Evolutionary conservation across 129 eudicot genomes (phyloP).

Genomic region (Centella asiatica): DNA sequence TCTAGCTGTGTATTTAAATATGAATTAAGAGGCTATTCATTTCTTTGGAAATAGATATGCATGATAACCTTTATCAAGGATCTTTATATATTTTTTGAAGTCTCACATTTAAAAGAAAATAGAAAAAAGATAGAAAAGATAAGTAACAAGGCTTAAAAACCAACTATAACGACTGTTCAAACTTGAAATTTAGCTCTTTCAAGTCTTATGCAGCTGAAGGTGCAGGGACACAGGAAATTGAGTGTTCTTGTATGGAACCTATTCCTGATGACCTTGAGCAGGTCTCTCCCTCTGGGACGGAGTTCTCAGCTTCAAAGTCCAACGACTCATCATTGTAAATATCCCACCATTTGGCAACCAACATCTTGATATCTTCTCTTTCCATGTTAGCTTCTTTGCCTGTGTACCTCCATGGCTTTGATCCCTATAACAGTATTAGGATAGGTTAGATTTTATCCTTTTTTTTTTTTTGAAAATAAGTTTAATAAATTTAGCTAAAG

Average conservation of each 20-base stretch:
- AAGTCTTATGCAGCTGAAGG: conserved; percentile 26
- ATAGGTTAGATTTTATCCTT: not conserved
- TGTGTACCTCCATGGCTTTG: conserved; percentile 32
- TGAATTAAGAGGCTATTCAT: not conserved
- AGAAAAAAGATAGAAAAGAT: not conserved
- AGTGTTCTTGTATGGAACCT: conserved; percentile 28
- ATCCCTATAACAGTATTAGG: conserved; percentile 14
- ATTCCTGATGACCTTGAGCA: conserved; percentile 21
- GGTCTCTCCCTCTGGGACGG: conserved; percentile 14
- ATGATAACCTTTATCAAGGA: not conserved
- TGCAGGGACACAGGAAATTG: conserved; percentile 26
- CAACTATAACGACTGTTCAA: conserved; percentile 3
- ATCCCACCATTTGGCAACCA: conserved; percentile 28
- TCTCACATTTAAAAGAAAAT: not conserved
- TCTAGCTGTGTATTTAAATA: not conserved
- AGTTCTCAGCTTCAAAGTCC: conserved; percentile 18
- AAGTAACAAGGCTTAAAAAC: not conserved
- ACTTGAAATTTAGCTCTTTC: conserved; percentile 1
- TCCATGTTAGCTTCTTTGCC: conserved; percentile 29
- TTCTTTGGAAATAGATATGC: conserved; percentile 2
- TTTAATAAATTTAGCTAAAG: not conserved
- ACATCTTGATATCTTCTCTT: conserved; percentile 25
- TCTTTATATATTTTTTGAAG: conserved; percentile 9
- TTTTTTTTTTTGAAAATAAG: too few relatives aligned
- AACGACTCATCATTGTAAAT: conserved; percentile 22